Conservation (phyloP, 2,329 filamentous ascomycete species). For the Pyrenophora graminea region DNA sequence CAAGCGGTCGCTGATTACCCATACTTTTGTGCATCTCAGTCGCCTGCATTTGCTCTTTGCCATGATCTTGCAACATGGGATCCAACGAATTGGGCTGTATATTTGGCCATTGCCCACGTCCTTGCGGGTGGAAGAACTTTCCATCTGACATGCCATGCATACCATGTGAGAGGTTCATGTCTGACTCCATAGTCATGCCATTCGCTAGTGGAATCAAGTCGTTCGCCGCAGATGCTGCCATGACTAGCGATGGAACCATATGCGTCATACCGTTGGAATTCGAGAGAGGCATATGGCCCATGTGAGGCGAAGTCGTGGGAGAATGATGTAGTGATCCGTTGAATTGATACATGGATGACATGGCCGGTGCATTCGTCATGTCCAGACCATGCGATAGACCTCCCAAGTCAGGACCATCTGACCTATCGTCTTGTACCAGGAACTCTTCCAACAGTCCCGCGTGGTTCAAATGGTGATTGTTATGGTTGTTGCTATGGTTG, state of each 20-base stretch:
- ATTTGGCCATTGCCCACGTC: conserved; percentile 38
- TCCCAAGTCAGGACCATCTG: conserved; percentile 33
- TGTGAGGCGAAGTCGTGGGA: conserved; percentile 42
- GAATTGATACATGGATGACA: conserved; percentile 47
- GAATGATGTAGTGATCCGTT: conserved; percentile 43
- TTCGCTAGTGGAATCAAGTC: conserved; percentile 46
- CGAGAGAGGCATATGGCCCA: conserved; percentile 37
- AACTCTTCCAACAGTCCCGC: conserved; percentile 44
- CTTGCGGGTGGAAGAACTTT: conserved; percentile 41
- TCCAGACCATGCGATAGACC: conserved; percentile 38
- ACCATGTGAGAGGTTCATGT: conserved; percentile 36
- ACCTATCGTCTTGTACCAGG: conserved; percentile 44
- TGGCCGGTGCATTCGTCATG: conserved; percentile 38
- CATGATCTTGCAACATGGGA: conserved; percentile 42
- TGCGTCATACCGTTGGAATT: conserved; percentile 38
- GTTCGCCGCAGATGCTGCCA: conserved; percentile 48
- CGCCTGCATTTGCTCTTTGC: conserved; percentile 30
- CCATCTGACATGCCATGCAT: conserved; percentile 35
- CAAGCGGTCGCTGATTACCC: conserved; percentile 43
- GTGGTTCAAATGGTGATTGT: conserved; percentile 23
- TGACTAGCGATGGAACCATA: conserved; percentile 46
- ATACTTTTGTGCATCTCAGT: conserved; percentile 31
- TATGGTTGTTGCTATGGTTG: conserved; percentile 3
- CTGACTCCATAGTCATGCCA: conserved; percentile 42
- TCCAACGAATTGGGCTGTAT: conserved; percentile 38